Evolutionary conservation across 306 rosid species (phyloP).

Genomic region (Astragalus membranaceus): DNA sequence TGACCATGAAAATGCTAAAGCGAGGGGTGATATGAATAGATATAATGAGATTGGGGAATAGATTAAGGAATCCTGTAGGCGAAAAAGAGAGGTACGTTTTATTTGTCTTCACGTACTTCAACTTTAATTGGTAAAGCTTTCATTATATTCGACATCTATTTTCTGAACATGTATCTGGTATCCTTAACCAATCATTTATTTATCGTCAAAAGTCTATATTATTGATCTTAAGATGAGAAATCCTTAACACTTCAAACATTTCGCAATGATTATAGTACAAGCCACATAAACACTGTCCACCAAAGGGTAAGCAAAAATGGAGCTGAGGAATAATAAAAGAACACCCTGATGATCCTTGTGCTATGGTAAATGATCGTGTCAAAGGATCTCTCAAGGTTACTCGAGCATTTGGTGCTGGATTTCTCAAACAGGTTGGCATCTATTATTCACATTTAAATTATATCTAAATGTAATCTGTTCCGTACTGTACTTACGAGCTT

Average conservation of each 20-base stretch:
- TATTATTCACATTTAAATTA: too few relatives aligned
- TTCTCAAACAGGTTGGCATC: too few relatives aligned
- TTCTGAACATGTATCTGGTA: not conserved
- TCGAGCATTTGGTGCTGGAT: too few relatives aligned
- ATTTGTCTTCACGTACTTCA: too few relatives aligned
- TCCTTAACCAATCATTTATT: too few relatives aligned
- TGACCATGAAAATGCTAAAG: not conserved
- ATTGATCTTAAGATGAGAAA: not conserved
- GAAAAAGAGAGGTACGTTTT: conserved; percentile 55
- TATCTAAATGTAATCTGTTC: too few relatives aligned
- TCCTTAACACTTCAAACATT: not conserved
- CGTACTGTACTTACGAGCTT: too few relatives aligned
- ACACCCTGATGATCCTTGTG: conserved; percentile 83
- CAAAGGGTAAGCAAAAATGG: conserved; percentile 24
- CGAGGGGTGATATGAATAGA: conserved; percentile 55
- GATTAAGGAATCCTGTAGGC: conserved; percentile 65
- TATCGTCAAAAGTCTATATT: not conserved
- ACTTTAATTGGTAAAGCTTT: too few relatives aligned
- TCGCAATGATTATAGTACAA: conserved; percentile 3
- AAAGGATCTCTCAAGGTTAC: too few relatives aligned
- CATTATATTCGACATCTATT: not conserved
- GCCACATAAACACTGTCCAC: conserved; percentile 33
- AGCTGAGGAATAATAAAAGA: conserved; percentile 33
- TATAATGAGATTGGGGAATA: conserved; percentile 47
- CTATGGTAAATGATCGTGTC: too few relatives aligned